phyloP scores from a whole-genome alignment of 2,329 filamentous ascomycete species.

The Xenosphaeropsis pyriputrescens region DNA sequence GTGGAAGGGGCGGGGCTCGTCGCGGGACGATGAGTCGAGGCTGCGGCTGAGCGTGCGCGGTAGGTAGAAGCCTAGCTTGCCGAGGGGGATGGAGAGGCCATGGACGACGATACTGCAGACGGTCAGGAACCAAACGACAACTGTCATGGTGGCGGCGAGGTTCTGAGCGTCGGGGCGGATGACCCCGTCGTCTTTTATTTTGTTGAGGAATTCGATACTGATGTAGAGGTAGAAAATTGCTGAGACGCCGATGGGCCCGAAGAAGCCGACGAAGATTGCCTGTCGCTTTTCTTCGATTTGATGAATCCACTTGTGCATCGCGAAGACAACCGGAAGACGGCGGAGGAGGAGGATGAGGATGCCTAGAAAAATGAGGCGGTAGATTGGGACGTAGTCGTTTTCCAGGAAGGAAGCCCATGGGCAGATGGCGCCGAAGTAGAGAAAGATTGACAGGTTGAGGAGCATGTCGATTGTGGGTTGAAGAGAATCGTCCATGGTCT shows the following conservation, averaged over 20 bases:
- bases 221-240: conserved; percentile 85
- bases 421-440: conserved; percentile 80
- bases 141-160: conserved; percentile 48
- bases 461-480: conserved; percentile 93
- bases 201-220: conserved; percentile 56
- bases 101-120: conserved; percentile 79
- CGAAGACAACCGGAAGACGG: conserved; percentile 62
- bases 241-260: conserved; percentile 82
- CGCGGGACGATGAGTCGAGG: conserved; percentile 22
- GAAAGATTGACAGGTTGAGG: conserved; percentile 75
- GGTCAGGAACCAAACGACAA: conserved; percentile 76
- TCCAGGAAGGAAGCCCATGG: conserved; percentile 61
- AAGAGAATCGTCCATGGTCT: conserved; percentile 81
- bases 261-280: conserved; percentile 80
- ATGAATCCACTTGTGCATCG: conserved; percentile 59
- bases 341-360: conserved; percentile 58
- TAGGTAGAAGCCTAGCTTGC: conserved; percentile 44
- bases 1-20: background rate
- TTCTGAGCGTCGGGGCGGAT: conserved; percentile 49
- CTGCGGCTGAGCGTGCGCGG: conserved; percentile 46
- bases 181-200: conserved; percentile 39
- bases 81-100: conserved; percentile 66
- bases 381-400: conserved; percentile 60
- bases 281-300: conserved; percentile 65
- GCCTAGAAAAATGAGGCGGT: conserved; percentile 58